Evolutionary conservation across 164 flowering plant species (phyloP), one percentile per base, ranked within the genome.

Genomic region (Chloranthus sessilifolius): DNA sequence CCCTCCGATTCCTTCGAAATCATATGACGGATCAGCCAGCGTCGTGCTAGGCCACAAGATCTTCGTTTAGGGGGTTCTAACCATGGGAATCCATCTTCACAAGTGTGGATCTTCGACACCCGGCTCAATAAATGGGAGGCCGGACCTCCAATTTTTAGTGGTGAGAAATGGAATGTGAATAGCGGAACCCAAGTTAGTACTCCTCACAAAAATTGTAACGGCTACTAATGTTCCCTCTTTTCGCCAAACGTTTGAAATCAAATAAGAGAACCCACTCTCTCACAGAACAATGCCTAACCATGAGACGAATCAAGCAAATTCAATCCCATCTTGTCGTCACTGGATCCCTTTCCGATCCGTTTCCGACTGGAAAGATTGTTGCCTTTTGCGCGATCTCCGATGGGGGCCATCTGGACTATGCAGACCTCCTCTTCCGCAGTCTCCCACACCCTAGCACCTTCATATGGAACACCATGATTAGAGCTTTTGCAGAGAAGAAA

Each of bases 391-490:
- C 78, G 1, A 45, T 60, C 34, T 67, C 76, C 19, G 20, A 55
- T 21, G 23, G 16, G 7, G 65, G 68, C 17, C 69, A 71, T 26
- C 62, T 70, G 37, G 33, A 58, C 27, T 66, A 79, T 33, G 84
- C 78, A 16, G 36, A 55, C 47, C 26, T 21, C 26, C 61, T 81
- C 62, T 74, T 84, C 33, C 50, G 43, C 23, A 48, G 30, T 31
- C 55, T 72, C 1, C 74, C 76, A 22, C 48, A 59, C 20, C 69
- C 65, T 11, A 63, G 78, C 44, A 65, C 64, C 16, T 80, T 62
- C 75, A 64, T 74, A 30, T 85, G 80, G 78, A 85, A 85, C 72
- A 76, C 81, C 42, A 68, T 75, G 68, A 67, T 82, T 15, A 50
- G 72, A 39, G 72, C 67, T 14, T 72, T 65, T 28, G 50, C 51